These are phyloP conservation scores for Nectriaceae sp. DNA, from an alignment of 2,329 filamentous ascomycete genomes.

Conservation along the genomic window DNA sequence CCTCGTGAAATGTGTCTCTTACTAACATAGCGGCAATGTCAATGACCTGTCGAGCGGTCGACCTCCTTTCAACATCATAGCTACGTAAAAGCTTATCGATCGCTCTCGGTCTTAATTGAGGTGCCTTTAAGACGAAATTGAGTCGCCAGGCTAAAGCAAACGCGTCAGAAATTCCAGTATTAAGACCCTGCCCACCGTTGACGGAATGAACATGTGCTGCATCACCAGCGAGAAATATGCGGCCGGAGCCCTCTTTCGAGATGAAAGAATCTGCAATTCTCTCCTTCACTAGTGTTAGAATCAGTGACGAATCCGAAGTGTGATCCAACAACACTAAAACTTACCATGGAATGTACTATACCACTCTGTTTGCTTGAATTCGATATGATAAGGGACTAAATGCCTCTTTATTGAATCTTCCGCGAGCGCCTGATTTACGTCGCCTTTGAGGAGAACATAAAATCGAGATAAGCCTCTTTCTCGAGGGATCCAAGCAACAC, in stretches of 20 bases:
- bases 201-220: constrained; percentile 56
- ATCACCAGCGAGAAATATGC: constrained; percentile 54
- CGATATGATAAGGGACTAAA: constrained; percentile 43
- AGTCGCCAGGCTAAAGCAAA: constrained; percentile 58
- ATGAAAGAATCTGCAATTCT: constrained; percentile 35
- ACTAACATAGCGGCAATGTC: constrained; percentile 49
- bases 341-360: constrained; percentile 51
- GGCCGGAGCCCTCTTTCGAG: constrained; percentile 39
- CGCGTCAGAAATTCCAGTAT: constrained; percentile 57
- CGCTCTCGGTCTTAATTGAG: constrained; percentile 20
- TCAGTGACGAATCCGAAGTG: too few species aligned
- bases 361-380: constrained; percentile 49
- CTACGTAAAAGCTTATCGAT: constrained; percentile 37
- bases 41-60: constrained; percentile 46
- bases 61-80: constrained; percentile 47
- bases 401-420: too few species aligned
- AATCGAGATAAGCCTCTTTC: constrained; percentile 49
- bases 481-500: constrained; percentile 51
- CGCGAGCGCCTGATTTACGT: too few species aligned
- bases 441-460: too few species aligned
- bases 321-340: too few species aligned
- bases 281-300: constrained; percentile 26
- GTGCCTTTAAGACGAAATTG: constrained; percentile 27
- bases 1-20: constrained; percentile 44
- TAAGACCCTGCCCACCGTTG: constrained; percentile 57